Percentiles rank a stretch among this genome's conserved stretches.
Conservation (phyloP, 2,329 filamentous ascomycete genomes). For the Aspergillus caelatus region DNA sequence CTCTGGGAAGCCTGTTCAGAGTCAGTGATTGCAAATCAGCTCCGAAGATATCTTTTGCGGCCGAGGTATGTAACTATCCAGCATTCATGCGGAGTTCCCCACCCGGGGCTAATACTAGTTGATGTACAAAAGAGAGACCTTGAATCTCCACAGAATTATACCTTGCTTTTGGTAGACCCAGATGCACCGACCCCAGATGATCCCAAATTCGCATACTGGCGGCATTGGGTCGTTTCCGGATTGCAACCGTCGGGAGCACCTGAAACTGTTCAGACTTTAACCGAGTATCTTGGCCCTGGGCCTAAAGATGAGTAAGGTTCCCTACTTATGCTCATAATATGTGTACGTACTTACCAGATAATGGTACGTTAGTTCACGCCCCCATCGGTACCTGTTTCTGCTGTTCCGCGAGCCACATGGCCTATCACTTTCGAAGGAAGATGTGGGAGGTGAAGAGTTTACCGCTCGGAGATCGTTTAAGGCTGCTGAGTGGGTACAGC, state of each 20-base stretch:
- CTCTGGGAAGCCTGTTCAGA: slow-evolving; percentile 16
- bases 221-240: slow-evolving; percentile 21
- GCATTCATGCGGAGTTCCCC: not conserved
- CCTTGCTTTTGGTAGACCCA: slow-evolving; percentile 18
- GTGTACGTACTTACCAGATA: not conserved
- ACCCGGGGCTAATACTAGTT: not conserved
- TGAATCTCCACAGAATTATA: slow-evolving; percentile 7
- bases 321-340: accelerated
- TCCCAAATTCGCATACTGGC: slow-evolving; percentile 23
- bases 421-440: slow-evolving; percentile 10
- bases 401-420: slow-evolving; percentile 17
- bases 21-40: slow-evolving; percentile 18
- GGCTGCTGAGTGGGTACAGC: slow-evolving; percentile 15
- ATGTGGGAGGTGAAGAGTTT: slow-evolving; percentile 22
- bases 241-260: not conserved
- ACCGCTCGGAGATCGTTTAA: slow-evolving; percentile 16
- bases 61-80: slow-evolving; percentile 8
- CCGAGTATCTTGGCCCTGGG: slow-evolving; percentile 21
- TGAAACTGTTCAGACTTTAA: slow-evolving; percentile 4
- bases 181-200: slow-evolving; percentile 22
- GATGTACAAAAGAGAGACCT: not conserved
- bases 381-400: slow-evolving; percentile 20
- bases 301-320: slow-evolving; percentile 21
- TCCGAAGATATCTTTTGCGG: slow-evolving; percentile 10
- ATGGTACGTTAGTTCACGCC: slow-evolving; percentile 10